Evolutionary conservation across 352 stramenopile genomes (phyloP).

Genomic region (Pythium oligandrum): DNA sequence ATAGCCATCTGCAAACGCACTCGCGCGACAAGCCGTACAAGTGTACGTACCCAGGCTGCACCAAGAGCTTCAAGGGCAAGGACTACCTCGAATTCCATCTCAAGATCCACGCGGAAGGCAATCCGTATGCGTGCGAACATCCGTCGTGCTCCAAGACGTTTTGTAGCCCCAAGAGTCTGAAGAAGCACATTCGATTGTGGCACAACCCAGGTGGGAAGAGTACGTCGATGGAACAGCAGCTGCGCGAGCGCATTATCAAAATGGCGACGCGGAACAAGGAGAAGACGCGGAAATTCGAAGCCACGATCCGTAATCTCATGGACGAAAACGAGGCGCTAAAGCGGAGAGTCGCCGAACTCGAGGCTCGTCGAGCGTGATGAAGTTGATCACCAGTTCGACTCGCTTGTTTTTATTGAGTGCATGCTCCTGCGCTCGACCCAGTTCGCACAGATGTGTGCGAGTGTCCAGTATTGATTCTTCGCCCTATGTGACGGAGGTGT

Average conservation of each 20-base stretch:
- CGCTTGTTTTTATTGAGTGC: too few relatives aligned
- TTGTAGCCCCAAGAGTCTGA: slow-evolving; percentile 79
- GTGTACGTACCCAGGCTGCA: slow-evolving; percentile 80
- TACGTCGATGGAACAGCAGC: slow-evolving; percentile 81
- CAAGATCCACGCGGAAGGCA: slow-evolving; percentile 80
- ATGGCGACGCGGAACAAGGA: slow-evolving; percentile 83
- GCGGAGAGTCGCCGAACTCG: slow-evolving; percentile 55
- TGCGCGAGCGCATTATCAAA: slow-evolving; percentile 82
- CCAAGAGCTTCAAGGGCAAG: slow-evolving; percentile 87
- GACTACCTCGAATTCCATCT: slow-evolving; percentile 82
- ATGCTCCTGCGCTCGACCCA: too few relatives aligned
- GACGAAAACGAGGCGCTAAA: slow-evolving; percentile 74
- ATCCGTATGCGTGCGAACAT: slow-evolving; percentile 77
- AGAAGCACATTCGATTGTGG: slow-evolving; percentile 81
- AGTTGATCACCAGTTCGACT: neutral
- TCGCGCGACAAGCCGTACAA: slow-evolving; percentile 84
- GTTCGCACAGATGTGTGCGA: too few relatives aligned
- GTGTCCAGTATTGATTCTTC: too few relatives aligned
- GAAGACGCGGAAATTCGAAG: slow-evolving; percentile 76
- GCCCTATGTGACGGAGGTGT: too few relatives aligned
- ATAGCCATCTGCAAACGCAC: slow-evolving; percentile 80
- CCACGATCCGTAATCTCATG: slow-evolving; percentile 72
- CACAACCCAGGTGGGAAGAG: slow-evolving; percentile 79
- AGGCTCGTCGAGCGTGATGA: slow-evolving; percentile 23
- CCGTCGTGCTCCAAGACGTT: slow-evolving; percentile 82